A percentile compares a stretch with the other conserved stretches of the same genome.
phyloP scores from a whole-genome alignment of 805 yeast species.

The Starmerella etchellsii region DNA sequence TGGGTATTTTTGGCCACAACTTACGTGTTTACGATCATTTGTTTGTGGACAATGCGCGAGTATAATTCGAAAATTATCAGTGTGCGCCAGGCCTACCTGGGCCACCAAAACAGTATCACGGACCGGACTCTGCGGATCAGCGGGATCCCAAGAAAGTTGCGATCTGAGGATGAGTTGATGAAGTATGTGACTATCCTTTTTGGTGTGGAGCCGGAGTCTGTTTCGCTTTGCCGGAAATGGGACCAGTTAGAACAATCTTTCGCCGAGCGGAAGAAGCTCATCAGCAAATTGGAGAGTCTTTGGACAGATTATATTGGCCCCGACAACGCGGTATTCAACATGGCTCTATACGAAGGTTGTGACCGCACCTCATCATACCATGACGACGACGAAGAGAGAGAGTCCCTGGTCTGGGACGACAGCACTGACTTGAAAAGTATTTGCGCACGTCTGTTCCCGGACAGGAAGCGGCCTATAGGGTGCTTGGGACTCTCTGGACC shows the following conservation, averaged over 20 bases:
- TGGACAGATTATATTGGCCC: conserved; percentile 58
- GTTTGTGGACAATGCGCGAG: conserved; percentile 36
- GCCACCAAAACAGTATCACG: conserved; percentile 75
- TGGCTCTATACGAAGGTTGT: neutral
- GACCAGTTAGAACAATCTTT: conserved; percentile 53
- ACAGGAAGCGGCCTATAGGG: conserved; percentile 43
- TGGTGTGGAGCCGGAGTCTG: conserved; percentile 65
- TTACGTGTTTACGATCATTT: conserved; percentile 64
- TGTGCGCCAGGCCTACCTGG: conserved; percentile 69
- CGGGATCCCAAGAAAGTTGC: conserved; percentile 74
- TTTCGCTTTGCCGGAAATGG: conserved; percentile 85
- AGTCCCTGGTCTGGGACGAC: neutral
- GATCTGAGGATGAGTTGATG: conserved; percentile 57
- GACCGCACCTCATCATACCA: neutral
- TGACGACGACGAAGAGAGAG: neutral
- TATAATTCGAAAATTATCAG: conserved; percentile 54
- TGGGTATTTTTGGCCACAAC: conserved; percentile 87
- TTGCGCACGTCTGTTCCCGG: conserved; percentile 6
- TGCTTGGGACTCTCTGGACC: conserved; percentile 43
- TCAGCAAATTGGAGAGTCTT: conserved; percentile 48
- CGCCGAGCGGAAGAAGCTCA: conserved; percentile 40
- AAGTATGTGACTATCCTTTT: conserved; percentile 65
- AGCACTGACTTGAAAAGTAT: neutral
- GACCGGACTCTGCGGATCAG: conserved; percentile 80
- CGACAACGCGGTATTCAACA: conserved; percentile 20